These are phyloP conservation scores for Spergularia azorica DNA, from an alignment of 179 eudicot genomes.

Conservation along the genomic window DNA sequence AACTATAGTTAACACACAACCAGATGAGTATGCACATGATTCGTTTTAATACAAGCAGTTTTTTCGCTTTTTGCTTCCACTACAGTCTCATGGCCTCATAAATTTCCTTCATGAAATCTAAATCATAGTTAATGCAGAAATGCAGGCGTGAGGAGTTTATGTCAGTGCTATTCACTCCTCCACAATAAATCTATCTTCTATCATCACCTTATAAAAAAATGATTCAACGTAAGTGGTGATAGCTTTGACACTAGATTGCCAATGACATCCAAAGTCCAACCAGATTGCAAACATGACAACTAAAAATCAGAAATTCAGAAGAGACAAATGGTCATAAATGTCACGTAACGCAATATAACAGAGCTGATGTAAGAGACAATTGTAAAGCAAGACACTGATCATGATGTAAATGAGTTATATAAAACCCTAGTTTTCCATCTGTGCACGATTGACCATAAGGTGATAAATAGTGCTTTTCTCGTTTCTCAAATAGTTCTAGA, in stretches of 20 bases:
- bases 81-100: neutral
- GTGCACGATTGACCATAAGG: too few relatives aligned
- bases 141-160: too few relatives aligned
- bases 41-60: neutral
- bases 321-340: neutral
- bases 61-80: neutral
- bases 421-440: too few relatives aligned
- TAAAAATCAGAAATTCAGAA: too few relatives aligned
- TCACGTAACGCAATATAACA: neutral
- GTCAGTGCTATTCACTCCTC: too few relatives aligned
- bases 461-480: neutral
- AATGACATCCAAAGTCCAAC: too few relatives aligned
- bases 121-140: too few relatives aligned
- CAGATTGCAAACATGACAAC: too few relatives aligned
- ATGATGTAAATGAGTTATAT: neutral
- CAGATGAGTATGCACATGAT: neutral
- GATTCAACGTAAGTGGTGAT: too few relatives aligned
- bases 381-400: neutral
- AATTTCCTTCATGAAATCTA: neutral
- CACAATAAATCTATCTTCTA: too few relatives aligned
- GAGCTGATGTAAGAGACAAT: neutral
- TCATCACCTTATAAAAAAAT: too few relatives aligned
- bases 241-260: too few relatives aligned
- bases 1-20: slow-evolving; percentile 2
- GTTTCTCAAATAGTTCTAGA: neutral